Conservation (phyloP, 805 yeast genomes). For the Zygosaccharomyces gambellarensis region DNA sequence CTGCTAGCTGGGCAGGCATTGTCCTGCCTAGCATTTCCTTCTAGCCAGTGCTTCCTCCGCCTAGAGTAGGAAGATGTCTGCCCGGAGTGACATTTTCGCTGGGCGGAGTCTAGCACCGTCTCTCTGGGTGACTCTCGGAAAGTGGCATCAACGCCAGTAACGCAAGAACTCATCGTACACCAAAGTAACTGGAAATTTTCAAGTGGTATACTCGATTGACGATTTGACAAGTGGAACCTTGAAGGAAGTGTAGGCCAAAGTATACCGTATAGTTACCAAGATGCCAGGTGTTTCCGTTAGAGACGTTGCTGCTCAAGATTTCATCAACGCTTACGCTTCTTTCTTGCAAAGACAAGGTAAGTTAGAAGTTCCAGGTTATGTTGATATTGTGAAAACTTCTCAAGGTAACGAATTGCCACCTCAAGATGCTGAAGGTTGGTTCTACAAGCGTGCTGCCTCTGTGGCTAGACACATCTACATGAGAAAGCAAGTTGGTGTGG, state of each 20-base stretch:
- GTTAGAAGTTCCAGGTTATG: conserved; percentile 99
- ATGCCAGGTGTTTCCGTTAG: conserved; percentile 99
- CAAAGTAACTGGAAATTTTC: conserved; percentile 4
- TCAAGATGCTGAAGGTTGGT: conserved; percentile 99
- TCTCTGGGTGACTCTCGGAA: neutral
- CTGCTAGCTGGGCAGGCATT: neutral
- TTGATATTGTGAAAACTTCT: conserved; percentile 98
- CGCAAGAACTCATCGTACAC: conserved; percentile 1
- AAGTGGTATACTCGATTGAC: conserved; percentile 4
- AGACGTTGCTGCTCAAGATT: conserved; percentile 99
- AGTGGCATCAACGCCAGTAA: neutral
- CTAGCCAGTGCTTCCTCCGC: neutral
- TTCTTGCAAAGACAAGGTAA: conserved; percentile 99
- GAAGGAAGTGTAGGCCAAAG: conserved; percentile 4
- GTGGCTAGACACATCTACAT: conserved; percentile 99
- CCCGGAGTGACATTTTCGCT: neutral
- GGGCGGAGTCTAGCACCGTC: neutral
- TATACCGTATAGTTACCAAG: conserved; percentile 33
- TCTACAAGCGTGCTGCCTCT: conserved; percentile 99
- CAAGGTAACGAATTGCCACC: conserved; percentile 99
- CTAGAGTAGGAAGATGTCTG: neutral
- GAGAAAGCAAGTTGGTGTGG: conserved; percentile 99
- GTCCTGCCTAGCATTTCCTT: neutral
- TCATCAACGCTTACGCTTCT: conserved; percentile 98
- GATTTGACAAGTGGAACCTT: conserved; percentile 2